Conservation (phyloP, 805 yeast genomes). For the Citeromyces matritensis region DNA sequence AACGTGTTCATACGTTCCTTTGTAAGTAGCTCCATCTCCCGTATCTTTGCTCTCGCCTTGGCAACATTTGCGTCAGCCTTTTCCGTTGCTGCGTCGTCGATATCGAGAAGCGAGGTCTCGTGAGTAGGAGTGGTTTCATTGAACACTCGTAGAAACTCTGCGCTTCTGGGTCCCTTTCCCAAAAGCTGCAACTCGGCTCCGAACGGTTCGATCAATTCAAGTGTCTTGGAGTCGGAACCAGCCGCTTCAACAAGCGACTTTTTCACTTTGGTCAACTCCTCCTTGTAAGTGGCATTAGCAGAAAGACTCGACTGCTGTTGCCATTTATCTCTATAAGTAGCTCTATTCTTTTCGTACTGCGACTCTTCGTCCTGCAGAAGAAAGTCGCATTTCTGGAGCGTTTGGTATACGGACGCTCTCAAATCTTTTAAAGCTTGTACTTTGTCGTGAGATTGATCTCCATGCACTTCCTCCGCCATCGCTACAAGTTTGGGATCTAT, state of each 20-base stretch:
- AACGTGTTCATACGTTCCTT: slow-evolving; percentile 48
- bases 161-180: slow-evolving; percentile 24
- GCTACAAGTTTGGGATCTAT: slow-evolving; percentile 19
- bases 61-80: slow-evolving; percentile 22
- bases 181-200: slow-evolving; percentile 26
- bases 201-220: slow-evolving; percentile 26
- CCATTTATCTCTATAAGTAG: slow-evolving; percentile 20
- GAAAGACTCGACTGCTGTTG: slow-evolving; percentile 9
- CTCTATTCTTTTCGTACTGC: slow-evolving; percentile 16
- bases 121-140: slow-evolving; percentile 4
- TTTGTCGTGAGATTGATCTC: slow-evolving; percentile 9
- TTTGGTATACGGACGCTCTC: slow-evolving; percentile 20
- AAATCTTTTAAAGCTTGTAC: slow-evolving; percentile 13
- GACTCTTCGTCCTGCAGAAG: slow-evolving; percentile 17
- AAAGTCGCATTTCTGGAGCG: slow-evolving; percentile 19
- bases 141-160: slow-evolving; percentile 19
- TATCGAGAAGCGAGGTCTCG: slow-evolving; percentile 39
- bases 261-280: slow-evolving; percentile 41
- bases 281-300: slow-evolving; percentile 17
- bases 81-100: slow-evolving; percentile 34
- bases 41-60: slow-evolving; percentile 38
- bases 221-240: slow-evolving; percentile 38
- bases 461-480: slow-evolving; percentile 17
- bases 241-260: slow-evolving; percentile 48
- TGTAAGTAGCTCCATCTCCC: slow-evolving; percentile 46